Conservation (phyloP, 495 filamentous ascomycete genomes). For the Penicillium maclennaniae region DNA sequence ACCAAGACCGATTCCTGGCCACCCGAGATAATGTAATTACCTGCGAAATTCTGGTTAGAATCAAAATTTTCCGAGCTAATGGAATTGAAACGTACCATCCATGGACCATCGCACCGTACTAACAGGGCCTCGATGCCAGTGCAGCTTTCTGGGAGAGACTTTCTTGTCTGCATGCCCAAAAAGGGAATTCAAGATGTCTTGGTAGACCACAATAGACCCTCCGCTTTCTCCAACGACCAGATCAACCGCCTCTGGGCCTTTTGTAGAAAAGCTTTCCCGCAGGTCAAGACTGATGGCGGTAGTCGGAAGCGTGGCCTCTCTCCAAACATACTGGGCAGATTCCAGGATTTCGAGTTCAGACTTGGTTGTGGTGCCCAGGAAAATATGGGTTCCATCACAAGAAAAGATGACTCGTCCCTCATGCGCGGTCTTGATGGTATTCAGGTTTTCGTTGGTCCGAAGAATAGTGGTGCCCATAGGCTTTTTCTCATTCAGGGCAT, state of each 20-base stretch:
- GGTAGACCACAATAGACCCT: conserved; percentile 75
- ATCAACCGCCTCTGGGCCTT: conserved; percentile 48
- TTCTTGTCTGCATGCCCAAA: conserved; percentile 42
- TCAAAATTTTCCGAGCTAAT: neutral
- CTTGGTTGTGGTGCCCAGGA: conserved; percentile 27
- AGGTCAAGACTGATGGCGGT: conserved; percentile 35
- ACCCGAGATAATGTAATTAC: conserved; percentile 94
- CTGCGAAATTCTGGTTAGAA: conserved; percentile 39
- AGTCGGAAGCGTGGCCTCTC: conserved; percentile 39
- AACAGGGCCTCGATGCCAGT: conserved; percentile 89
- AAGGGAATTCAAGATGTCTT: conserved; percentile 62
- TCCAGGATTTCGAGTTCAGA: conserved; percentile 9
- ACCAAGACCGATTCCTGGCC: conserved; percentile 87
- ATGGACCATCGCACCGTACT: conserved; percentile 78
- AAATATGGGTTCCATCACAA: conserved; percentile 32
- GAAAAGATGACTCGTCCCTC: conserved; percentile 35
- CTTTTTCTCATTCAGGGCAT: conserved; percentile 22
- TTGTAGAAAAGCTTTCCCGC: conserved; percentile 12
- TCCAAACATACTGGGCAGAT: conserved; percentile 47
- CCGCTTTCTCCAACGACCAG: conserved; percentile 69
- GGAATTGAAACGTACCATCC: conserved; percentile 63
- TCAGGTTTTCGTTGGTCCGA: conserved; percentile 30
- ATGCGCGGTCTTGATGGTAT: conserved; percentile 27
- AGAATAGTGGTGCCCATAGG: conserved; percentile 21
- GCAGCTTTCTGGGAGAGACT: conserved; percentile 49